Base-by-base conservation (phyloP, 148 eudicot species). In the Vaccinium corymbosum region DNA sequence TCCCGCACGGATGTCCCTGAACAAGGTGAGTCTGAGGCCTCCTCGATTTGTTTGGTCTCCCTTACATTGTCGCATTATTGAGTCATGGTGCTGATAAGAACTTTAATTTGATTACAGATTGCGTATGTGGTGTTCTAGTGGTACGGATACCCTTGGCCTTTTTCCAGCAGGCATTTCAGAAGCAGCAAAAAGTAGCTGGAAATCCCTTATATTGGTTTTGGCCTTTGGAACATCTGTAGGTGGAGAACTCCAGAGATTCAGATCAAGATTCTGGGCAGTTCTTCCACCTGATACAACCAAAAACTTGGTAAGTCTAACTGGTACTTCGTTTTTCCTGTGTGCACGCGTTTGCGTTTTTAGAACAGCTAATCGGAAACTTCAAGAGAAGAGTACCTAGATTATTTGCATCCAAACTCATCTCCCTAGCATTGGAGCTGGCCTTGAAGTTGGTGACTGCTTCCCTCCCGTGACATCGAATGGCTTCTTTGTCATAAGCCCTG, bases 401-500 rank as follows among this genome's bases (percentile, higher is more conserved):
- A 81, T 80, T 89, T 80, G 85, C 71, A 77, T 72, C 85, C 75
- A 85, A 20, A 20, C 85, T 83, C 57, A 89, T 86, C 76, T 89
- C 91, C 75, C 80, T 81, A 42, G 86, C 89, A 82, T 91, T 87
- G 51, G 87, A 82, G 83, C 85, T 83, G 74, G 87, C 82, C 82
- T 90, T 93, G 46, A 91, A 91, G 80, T 91, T 92, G 87, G 91
- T 91, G 62, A 91, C 86, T 52, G 92, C 89, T 84, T 88, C 93
- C 82, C 86, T 90, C 22, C 92, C 95, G 81, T 90, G 91, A 82
- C 89, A 89, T 76, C 88, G 87, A 38, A 91, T 85, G 81, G 93
- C 91, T 74, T 91, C 93, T 87, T 91, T 87, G 59, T 92, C 93
- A 88, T 91, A 90, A 81, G 89, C 95, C 89, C 95, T 93, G 90